A percentile compares a stretch with the other conserved stretches of the same genome.
Evolutionary conservation across 2,329 filamentous ascomycete genomes (phyloP).

Genomic region (Didymellaceae sp.): DNA sequence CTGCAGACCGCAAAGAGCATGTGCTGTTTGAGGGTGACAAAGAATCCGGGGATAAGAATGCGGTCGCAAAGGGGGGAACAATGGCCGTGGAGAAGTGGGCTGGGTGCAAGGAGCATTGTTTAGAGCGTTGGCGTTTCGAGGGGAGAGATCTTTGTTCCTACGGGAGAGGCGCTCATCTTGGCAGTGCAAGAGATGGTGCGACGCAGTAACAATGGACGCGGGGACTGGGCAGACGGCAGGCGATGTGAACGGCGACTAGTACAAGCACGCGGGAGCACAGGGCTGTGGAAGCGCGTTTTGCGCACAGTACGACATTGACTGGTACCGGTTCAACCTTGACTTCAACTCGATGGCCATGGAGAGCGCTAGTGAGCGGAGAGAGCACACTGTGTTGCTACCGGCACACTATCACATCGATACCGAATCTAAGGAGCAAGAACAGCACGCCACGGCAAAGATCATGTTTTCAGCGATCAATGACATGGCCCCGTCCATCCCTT

Average conservation of each 20-base stretch:
- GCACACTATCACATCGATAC: too few relatives aligned
- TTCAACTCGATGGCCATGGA: not conserved
- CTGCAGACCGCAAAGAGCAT: not conserved
- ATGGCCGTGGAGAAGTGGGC: conserved; percentile 2
- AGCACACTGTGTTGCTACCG: too few relatives aligned
- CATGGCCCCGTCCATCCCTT: too few relatives aligned
- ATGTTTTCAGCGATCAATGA: too few relatives aligned
- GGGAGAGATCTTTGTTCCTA: not conserved
- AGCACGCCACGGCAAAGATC: too few relatives aligned
- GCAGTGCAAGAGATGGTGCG: conserved; percentile 3
- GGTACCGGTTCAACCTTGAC: not conserved
- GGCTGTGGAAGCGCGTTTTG: not conserved
- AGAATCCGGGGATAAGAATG: not conserved
- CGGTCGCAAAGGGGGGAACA: conserved; percentile 6
- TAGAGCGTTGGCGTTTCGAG: not conserved
- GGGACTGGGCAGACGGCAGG: not conserved
- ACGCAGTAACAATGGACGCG: conserved; percentile 1
- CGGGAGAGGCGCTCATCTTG: conserved; percentile 5
- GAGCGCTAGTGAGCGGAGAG: too few relatives aligned
- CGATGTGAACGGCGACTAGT: not conserved
- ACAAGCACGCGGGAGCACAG: not conserved
- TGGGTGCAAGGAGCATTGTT: not conserved
- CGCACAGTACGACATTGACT: not conserved
- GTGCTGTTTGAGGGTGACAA: not conserved
- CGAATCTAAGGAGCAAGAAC: too few relatives aligned